phyloP scores from a whole-genome alignment of 2,329 filamentous ascomycete species.

The Botryotinia narcissicola region DNA sequence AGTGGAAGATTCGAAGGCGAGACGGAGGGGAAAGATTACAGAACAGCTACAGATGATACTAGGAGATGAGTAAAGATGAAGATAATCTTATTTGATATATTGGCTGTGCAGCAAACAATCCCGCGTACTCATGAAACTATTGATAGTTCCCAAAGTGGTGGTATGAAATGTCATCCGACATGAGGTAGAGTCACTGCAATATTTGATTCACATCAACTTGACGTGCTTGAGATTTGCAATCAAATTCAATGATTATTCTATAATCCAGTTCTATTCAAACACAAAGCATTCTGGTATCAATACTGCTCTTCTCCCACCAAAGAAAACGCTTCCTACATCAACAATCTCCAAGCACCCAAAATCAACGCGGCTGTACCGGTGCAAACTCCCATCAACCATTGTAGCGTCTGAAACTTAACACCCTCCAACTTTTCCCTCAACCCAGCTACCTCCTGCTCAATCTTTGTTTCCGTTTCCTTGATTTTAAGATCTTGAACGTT shows the following conservation, averaged over 20 bases:
- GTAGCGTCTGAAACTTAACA: slow-evolving; percentile 96
- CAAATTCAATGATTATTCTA: not conserved
- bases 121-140: not conserved
- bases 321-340: slow-evolving; percentile 51
- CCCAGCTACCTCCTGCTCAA: slow-evolving; percentile 94
- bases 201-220: not conserved
- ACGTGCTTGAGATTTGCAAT: not conserved
- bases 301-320: not conserved
- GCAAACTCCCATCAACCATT: slow-evolving; percentile 92
- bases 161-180: not conserved
- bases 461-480: slow-evolving; percentile 97
- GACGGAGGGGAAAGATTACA: not conserved
- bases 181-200: not conserved
- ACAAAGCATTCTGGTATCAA: slow-evolving; percentile 12
- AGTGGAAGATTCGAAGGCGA: not conserved
- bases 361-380: slow-evolving; percentile 65
- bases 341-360: slow-evolving; percentile 67
- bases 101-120: not conserved
- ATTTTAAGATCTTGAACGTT: slow-evolving; percentile 97
- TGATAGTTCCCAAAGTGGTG: too few relatives aligned
- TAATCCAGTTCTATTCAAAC: not conserved
- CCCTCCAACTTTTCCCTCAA: slow-evolving; percentile 89
- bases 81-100: not conserved
- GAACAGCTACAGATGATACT: not conserved
- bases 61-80: not conserved